Evolutionary conservation across 2,329 filamentous ascomycete genomes (phyloP), one percentile per base, ranked within the genome.

Genomic region (Xylariaceae sp.): DNA sequence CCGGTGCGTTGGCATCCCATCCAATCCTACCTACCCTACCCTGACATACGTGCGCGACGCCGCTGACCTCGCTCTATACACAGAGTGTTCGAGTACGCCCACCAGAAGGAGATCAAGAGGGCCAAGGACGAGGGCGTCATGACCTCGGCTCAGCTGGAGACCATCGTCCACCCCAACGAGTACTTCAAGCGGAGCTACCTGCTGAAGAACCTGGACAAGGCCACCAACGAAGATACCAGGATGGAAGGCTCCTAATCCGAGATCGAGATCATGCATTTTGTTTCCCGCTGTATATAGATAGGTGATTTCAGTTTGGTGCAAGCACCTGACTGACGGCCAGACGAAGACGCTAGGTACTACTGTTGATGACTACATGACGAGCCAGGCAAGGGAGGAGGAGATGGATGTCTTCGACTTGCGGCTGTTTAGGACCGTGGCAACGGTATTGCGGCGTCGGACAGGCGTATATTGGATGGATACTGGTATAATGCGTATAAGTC

Each of bases 131-230:
- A 87, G 31, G 72, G 76, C 5, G 67, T 79, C 32, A 82, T 82
- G 77, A 78, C 70, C 10, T 64, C 80, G 5, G 77, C 77, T 12
- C 85, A 94, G 56, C 68, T 94, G 26, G 90, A 96, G 61, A 96
- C 90, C 0, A 94, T 98, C 54, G 80, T 94, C 15, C 92, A 98
- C 61, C 92, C 92, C 9, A 98, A 98, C 57, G 89, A 90, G 45
- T 98, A 95, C 61, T 98, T 96, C 61, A 95, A 94, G 70, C 74
- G 90, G 36, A 94, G 88, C 56, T 96, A 87, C 58, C 52, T 93
- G 47, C 64, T 98, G 40, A 94, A 88, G 67, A 85, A 92, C 55
- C 59, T 93, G 17, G 79, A 61, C 32, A 77, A 69, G 41, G 46
- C 55, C 18, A 58, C 62, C 15, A 63, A 63, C 39, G 60, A 64